These are phyloP conservation scores for Tulasnella sp. DNA, from an alignment of 768 basidiomycete species.

Conservation along the genomic window DNA sequence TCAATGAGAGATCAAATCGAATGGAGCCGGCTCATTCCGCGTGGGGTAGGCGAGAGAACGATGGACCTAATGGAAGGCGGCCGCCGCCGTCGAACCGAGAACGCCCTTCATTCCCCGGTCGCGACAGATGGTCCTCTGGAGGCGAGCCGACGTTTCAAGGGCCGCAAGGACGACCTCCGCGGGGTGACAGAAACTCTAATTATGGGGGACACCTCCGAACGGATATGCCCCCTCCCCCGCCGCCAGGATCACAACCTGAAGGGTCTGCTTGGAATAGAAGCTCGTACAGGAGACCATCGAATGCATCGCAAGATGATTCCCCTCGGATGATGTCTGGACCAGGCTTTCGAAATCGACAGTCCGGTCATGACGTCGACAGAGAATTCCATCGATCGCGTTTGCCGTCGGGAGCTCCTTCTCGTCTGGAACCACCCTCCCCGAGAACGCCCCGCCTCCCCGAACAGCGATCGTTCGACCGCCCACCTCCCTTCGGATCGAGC, in stretches of 20 bases:
- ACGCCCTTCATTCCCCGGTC: not conserved
- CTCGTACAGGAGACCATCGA: not conserved
- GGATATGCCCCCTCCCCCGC: not conserved
- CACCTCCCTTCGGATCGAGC: not conserved
- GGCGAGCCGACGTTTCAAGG: not conserved
- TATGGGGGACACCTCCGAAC: not conserved
- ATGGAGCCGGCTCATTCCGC: constrained; percentile 46
- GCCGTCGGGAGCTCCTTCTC: not conserved
- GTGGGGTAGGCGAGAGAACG: not conserved
- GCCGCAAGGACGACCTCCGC: not conserved
- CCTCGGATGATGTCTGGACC: not conserved
- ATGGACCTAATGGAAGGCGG: not conserved
- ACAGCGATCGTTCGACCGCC: not conserved
- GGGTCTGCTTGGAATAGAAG: not conserved
- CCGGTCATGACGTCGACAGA: not conserved
- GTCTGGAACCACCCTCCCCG: not conserved
- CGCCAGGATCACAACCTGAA: not conserved
- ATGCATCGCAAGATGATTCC: not conserved
- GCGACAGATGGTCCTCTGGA: not conserved
- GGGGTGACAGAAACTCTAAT: not conserved
- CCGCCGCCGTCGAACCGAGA: not conserved
- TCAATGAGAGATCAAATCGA: constrained; percentile 88
- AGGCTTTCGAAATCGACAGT: not conserved
- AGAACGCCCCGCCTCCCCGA: not conserved
- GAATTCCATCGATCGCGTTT: not conserved